Evolutionary conservation across 2,329 filamentous ascomycete species (phyloP), one percentile per base, ranked within the genome.

Genomic region (Trichoderma lentiforme): DNA sequence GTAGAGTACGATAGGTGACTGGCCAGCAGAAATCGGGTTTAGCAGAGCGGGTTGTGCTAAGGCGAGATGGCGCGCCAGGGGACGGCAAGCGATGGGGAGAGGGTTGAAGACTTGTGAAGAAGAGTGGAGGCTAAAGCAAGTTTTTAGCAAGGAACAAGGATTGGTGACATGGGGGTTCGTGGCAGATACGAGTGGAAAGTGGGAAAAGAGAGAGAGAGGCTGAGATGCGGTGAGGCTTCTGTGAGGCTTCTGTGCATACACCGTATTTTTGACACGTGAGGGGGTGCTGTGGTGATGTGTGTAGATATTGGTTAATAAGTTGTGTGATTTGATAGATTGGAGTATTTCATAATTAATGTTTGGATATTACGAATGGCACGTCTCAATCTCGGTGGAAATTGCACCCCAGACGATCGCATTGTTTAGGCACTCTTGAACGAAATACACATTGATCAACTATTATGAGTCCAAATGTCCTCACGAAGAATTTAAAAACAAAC

Each of bases 181-280:
- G 65, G 65, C 65, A 67, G 36, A 63, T 28, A 63, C 61, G 36
- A 63, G 58, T 60, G 6, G 60, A 36, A 36, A 28, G 30, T 28
- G 9, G 36, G 7, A 18, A 43, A 36, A 21, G 9, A 39, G n/a
- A 39, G n/a, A 39, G 26, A 43, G 61, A 63, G 61, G 26, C 15
- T 28, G 36, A 28, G 53, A 60, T 68, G 65, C 36, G 56, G 64
- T 67, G 64, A 67, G 66, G 53, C 51, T 69, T 69, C 66, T 69
- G 66, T 57, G 39, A 69, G 53, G 66, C 66, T 69, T 69, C 66
- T 15, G 66, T 69, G 66, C 66, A 69, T 69, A 69, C 66, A 69
- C 66, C 66, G 66, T 69, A 61, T 51, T 69, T 60, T 39, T 28
- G 34, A 68, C 65, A 67, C 64, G 64, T 57, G 64, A 57, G n/a